Evolutionary conservation across 306 rosid species (phyloP).

Genomic region (Vachellia collinsii): DNA sequence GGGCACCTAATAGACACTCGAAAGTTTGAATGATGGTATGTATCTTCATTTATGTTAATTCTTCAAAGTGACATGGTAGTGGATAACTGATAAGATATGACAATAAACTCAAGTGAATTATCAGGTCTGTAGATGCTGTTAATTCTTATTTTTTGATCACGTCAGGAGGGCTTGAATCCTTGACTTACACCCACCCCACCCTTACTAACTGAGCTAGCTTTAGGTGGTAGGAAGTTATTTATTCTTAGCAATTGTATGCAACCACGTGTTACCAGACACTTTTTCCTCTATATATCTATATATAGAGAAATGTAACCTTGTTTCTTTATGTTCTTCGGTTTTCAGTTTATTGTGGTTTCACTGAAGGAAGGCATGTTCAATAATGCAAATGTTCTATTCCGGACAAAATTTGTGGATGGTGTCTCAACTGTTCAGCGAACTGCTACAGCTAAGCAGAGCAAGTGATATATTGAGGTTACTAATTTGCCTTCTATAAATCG

Average conservation of each 20-base stretch:
- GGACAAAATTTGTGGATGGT: constrained; percentile 96
- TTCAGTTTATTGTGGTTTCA: constrained; percentile 95
- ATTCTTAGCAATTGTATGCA: not conserved
- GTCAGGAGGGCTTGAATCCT: not conserved
- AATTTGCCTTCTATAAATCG: not conserved
- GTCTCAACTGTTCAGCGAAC: constrained; percentile 97
- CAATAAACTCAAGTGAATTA: not conserved
- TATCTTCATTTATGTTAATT: not conserved
- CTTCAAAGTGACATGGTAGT: not conserved
- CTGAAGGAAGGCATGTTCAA: constrained; percentile 99
- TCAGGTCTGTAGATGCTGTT: not conserved
- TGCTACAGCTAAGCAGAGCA: constrained; percentile 69
- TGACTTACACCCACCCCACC: not conserved
- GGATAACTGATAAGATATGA: not conserved
- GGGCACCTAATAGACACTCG: not conserved
- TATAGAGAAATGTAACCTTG: not conserved
- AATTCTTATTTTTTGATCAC: not conserved
- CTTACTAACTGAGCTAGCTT: not conserved
- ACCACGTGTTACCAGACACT: not conserved
- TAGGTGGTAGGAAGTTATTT: not conserved
- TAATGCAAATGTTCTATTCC: constrained; percentile 94
- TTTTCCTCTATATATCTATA: not conserved
- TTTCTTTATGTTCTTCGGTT: constrained; percentile 11
- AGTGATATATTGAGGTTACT: constrained; percentile 43
- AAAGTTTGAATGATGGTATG: not conserved